Conservation (phyloP, 2,329 filamentous ascomycete genomes). For the Fusarium veterinarium region DNA sequence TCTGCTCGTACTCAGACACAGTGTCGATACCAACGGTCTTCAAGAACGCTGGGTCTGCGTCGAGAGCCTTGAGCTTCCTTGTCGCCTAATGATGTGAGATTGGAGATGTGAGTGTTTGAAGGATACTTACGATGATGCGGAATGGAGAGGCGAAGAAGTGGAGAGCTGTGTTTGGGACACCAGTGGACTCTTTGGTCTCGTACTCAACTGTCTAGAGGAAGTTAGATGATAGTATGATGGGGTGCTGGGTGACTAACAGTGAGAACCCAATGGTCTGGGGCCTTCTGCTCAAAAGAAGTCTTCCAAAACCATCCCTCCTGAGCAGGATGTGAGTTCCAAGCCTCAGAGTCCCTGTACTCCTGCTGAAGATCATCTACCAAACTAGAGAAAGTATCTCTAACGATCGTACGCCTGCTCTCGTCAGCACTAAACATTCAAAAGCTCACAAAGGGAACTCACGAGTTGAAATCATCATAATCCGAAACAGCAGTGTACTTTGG, state of each 20-base stretch:
- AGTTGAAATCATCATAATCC: not conserved
- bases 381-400: not conserved
- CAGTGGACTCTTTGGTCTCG: not conserved
- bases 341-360: not conserved
- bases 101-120: fast-evolving
- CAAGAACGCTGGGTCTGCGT: not conserved
- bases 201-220: not conserved
- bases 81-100: not conserved
- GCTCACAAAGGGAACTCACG: not conserved
- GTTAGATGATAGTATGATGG: fast-evolving
- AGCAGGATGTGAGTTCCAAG: not conserved
- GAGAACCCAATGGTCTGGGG: not conserved
- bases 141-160: not conserved
- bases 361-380: constrained; percentile 1
- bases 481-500: not conserved
- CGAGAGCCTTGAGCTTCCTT: not conserved
- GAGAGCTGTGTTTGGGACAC: not conserved
- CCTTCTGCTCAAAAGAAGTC: not conserved
- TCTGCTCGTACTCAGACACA: not conserved
- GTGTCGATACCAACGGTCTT: not conserved
- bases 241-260: not conserved
- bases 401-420: not conserved
- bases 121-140: not conserved
- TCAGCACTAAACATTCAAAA: fast-evolving
- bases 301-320: constrained; percentile 1